Percentiles rank a stretch among this genome's conserved stretches.
Evolutionary conservation across 192 early-diverging fungal genomes (phyloP).

Genomic region (Oehlia diaphana): DNA sequence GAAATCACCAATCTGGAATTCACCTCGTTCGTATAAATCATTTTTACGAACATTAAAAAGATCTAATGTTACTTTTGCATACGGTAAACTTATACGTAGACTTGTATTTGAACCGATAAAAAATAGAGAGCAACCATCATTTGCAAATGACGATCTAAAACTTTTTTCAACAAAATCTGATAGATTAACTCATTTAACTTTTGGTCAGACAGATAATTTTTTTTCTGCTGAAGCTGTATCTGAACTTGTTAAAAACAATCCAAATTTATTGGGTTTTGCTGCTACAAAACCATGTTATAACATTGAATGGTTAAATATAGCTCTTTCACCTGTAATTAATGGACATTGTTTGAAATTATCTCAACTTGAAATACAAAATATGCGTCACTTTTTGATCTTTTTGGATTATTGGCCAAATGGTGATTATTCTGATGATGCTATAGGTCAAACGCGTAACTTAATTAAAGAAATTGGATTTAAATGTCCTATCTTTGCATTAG

Average conservation of each 20-base stretch:
- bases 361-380: background rate
- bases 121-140: background rate
- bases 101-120: background rate
- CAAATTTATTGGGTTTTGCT: background rate
- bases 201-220: background rate
- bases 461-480: background rate
- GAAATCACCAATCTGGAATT: background rate
- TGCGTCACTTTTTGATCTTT: background rate
- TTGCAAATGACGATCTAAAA: background rate
- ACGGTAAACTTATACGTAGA: background rate
- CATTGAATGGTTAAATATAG: background rate
- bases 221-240: background rate
- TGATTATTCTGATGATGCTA: background rate
- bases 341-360: background rate
- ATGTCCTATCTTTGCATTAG: background rate
- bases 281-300: background rate
- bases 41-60: background rate
- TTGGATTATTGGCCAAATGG: background rate
- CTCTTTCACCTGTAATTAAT: background rate
- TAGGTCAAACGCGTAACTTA: background rate
- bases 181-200: background rate
- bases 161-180: background rate
- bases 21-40: background rate
- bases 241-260: background rate
- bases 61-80: background rate